A percentile compares a stretch with the other conserved stretches of the same genome.
phyloP scores from a whole-genome alignment of 2,329 filamentous ascomycete genomes.

The Fusarium sp. region DNA sequence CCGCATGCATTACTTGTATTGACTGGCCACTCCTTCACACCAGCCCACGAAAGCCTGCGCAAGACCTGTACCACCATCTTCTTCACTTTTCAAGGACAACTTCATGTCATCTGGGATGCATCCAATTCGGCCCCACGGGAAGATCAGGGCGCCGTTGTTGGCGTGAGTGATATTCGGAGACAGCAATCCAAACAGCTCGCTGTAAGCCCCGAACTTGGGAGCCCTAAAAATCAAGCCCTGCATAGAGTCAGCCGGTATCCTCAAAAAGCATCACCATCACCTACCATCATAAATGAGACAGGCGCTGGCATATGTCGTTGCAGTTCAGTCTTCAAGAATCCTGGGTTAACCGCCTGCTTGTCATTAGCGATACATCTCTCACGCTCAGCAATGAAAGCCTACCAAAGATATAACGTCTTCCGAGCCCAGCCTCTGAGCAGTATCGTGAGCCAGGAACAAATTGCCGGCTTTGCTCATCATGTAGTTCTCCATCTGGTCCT shows the following conservation, averaged over 20 bases:
- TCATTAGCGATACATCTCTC: neutral
- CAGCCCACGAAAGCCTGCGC: constrained; percentile 23
- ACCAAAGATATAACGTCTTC: constrained; percentile 34
- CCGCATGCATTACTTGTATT: constrained; percentile 2
- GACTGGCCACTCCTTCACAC: constrained; percentile 29
- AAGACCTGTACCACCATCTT: constrained; percentile 18
- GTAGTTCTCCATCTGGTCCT: constrained; percentile 40
- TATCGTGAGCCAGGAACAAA: constrained; percentile 28
- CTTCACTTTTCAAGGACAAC: constrained; percentile 15
- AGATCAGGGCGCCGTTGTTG: constrained; percentile 31
- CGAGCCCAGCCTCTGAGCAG: constrained; percentile 19
- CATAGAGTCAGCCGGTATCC: neutral
- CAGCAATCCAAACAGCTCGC: constrained; percentile 39
- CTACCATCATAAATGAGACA: constrained; percentile 37
- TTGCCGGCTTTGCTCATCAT: constrained; percentile 42
- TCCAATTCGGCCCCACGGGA: constrained; percentile 35
- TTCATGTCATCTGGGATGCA: constrained; percentile 29
- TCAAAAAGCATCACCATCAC: neutral
- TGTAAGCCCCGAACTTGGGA: constrained; percentile 38
- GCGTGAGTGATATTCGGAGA: constrained; percentile 32
- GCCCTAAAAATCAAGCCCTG: constrained; percentile 37
- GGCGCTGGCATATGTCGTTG: constrained; percentile 36
- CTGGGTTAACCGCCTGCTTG: constrained; percentile 33
- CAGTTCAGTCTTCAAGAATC: constrained; percentile 39
- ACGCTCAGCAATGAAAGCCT: neutral